Evolutionary conservation across 306 rosid species (phyloP).

Genomic region (Gynostemma pentaphyllum): DNA sequence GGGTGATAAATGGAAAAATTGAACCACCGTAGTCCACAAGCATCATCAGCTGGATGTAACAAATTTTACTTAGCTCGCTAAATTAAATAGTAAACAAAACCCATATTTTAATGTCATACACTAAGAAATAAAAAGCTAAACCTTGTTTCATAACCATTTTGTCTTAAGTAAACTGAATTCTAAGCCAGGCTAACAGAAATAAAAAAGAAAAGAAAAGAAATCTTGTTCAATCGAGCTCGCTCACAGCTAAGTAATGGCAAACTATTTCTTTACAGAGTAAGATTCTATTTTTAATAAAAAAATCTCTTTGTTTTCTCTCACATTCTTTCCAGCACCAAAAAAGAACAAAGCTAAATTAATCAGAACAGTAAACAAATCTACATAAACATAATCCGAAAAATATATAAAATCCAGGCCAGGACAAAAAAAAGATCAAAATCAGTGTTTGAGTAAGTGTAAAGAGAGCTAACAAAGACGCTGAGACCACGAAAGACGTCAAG

Average conservation of each 20-base stretch:
- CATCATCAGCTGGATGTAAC: slow-evolving; percentile 61
- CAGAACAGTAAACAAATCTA: not conserved
- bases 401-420: not conserved
- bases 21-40: slow-evolving; percentile 70
- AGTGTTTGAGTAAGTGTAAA: not conserved
- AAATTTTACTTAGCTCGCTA: not conserved
- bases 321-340: slow-evolving; percentile 8
- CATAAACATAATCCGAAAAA: not conserved
- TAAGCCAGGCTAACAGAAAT: not conserved
- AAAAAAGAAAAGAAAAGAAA: too few relatives aligned
- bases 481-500: slow-evolving; percentile 93
- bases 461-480: slow-evolving; percentile 55
- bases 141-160: too few relatives aligned
- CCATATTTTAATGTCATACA: not conserved
- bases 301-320: not conserved
- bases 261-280: not conserved
- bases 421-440: not conserved
- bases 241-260: not conserved
- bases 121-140: not conserved
- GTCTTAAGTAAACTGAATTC: not conserved
- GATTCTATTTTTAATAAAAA: not conserved
- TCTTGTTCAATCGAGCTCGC: too few relatives aligned
- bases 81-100: not conserved
- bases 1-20: slow-evolving; percentile 54
- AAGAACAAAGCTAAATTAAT: not conserved